Base-by-base conservation (phyloP, 805 yeast species). In the Cyberlindnera samutprakarnensis region DNA sequence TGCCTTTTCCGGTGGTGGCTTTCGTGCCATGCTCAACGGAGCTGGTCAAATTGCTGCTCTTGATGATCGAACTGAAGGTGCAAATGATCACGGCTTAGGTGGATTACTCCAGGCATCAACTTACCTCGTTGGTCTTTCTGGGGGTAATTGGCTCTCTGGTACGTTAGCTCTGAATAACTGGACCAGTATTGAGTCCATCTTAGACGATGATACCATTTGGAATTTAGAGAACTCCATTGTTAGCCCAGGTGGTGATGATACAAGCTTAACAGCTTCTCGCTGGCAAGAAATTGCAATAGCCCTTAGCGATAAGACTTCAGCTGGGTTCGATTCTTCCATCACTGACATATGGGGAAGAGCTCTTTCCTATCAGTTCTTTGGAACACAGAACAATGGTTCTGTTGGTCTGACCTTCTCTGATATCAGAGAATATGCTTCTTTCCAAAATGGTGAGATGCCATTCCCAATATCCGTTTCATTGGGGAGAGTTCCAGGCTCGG, bases 1-100 rank as follows among this genome's bases (percentile, higher is more conserved):
- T 10, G 76, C 87, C n/a, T 78, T 76, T 51, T 68, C 83, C n/a
- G 95, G 95, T 30, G 95, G 95, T 54, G 95, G 95, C 10, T 85
- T 81, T 57, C 67, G 95, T 39, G 94, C 95, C 27, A 83, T 86
- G 92, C 60, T 85, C 25, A 56, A 66, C 36, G 94, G 94, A 6
- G 94, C 94, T 5, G 95, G 95, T 27, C 78, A 77, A 54, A 56
- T 85, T 23, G 60, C 87, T 3, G 94, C 87, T 3, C 58, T 83
- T 36, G 95, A 85, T 51, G 71, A 72, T 47, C 64, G 92, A 48
- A 78, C 90, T 5, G 55, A 46, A 4, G 68, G 66, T 33, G 68
- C 75, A 14, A 59, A 69, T 7, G 62, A 61, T 14, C 65, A 68
- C 14, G 79, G 80, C 14, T 54, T 84, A 25, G 87, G 88, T 23